Conservation (phyloP, 257 asterid species). For the Solanum neorickii region DNA sequence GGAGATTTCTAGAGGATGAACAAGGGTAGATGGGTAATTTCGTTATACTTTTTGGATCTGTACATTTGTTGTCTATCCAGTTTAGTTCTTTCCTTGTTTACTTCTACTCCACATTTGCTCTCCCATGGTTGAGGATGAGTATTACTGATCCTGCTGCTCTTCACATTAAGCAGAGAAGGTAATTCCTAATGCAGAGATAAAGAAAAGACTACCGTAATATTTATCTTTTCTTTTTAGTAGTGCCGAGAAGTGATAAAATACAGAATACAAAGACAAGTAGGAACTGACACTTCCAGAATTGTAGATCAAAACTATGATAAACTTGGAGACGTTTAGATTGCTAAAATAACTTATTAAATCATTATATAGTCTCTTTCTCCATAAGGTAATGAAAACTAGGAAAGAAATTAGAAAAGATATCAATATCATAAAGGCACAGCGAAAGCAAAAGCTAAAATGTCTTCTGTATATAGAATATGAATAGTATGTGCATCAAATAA, state of each 20-base stretch:
- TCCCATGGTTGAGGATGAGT: neutral
- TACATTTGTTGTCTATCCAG: no score
- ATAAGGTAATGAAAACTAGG: neutral
- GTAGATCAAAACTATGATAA: neutral
- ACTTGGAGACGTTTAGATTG: neutral
- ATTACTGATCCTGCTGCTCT: neutral
- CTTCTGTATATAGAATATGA: neutral
- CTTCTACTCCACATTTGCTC: no score
- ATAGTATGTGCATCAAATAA: neutral
- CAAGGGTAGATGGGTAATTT: no score
- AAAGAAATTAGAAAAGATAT: neutral
- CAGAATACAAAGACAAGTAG: neutral
- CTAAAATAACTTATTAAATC: neutral
- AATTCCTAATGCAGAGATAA: neutral
- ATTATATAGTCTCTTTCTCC: neutral
- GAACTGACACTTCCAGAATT: neutral
- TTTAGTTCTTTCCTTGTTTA: no score
- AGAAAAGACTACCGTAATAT: neutral
- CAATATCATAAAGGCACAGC: neutral
- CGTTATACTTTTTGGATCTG: conserved; percentile 10
- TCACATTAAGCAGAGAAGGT: neutral
- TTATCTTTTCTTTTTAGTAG: no score
- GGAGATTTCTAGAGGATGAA: no score
- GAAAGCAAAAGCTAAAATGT: neutral
- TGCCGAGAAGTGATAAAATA: neutral